Evolutionary conservation across 1,139 yeast genomes (phyloP), one percentile per base, ranked within the genome.

Genomic region (Yamadazyma pseudoaaseri): DNA sequence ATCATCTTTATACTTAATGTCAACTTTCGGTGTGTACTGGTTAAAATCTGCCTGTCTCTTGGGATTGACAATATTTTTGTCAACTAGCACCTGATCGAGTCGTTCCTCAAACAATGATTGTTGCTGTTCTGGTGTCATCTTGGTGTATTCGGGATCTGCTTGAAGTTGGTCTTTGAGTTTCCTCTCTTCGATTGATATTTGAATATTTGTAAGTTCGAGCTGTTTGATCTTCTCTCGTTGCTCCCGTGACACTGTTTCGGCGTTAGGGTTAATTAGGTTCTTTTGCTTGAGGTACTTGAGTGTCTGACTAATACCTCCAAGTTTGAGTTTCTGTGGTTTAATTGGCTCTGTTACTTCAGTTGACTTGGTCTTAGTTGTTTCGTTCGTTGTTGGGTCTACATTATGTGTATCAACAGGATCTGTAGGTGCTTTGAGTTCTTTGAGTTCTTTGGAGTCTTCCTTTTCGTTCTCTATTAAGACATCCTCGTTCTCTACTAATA

Each of bases 1-100:
- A 26, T 81, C 86, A 55, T 90, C 96, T 30, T 69, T 71, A 55
- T 89, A 86, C 24, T 69, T 71, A 6, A 90, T 53, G 15, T 71
- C 65, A 14, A 90, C 75, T 5, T 73, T 65, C 0, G 96, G 96
- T 36, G 77, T 74, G 56, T 85, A 84, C 33, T 65, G 23, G 6
- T 12, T 10, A 14, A 26, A 25, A 3, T 16, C 20, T 7, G 22
- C 23, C 12, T 35, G 36, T 3, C 15, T 16, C n/a, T 4, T 14
- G 6, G 22, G 31, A 20, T 11, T 37, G 7, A 57, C 39, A 4
- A 63, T 53, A 2, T 53, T 53, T 42, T 65, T 61, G 23, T 51
- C 51, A 4, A 40, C 38, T 11, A 69, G 48, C 16, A 62, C 37
- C 9, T 55, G 52, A 31, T 65, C 71, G 16, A 70, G 53, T 18